phyloP scores from a whole-genome alignment of 768 basidiomycete species.

The Sutorius australiensis region DNA sequence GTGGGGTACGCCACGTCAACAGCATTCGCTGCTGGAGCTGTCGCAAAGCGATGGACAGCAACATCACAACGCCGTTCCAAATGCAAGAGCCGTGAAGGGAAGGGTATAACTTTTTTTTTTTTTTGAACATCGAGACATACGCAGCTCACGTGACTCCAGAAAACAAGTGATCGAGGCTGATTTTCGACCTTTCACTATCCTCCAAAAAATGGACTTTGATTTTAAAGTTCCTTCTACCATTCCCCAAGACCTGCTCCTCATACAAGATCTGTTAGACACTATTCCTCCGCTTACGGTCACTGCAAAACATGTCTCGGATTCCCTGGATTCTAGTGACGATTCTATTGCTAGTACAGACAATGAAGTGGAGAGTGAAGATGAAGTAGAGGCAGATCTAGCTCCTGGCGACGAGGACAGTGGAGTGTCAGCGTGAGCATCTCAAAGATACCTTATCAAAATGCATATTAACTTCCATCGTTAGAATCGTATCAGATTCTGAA shows the following conservation, averaged over 20 bases:
- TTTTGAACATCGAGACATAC: too few species aligned
- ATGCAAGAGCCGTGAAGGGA: background rate
- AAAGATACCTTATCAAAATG: background rate
- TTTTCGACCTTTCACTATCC: background rate
- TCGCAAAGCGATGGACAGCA: constrained; percentile 7
- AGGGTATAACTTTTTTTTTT: too few species aligned
- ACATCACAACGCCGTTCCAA: constrained; percentile 11
- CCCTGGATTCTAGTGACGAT: constrained; percentile 36
- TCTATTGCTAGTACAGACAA: constrained; percentile 50
- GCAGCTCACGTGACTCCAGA: constrained; percentile 23
- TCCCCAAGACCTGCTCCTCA: constrained; percentile 73
- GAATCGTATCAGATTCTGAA: constrained; percentile 33
- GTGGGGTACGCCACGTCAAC: background rate
- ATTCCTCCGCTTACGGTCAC: constrained; percentile 2
- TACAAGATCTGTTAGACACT: constrained; percentile 58
- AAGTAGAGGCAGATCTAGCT: constrained; percentile 64
- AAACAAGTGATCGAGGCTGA: background rate
- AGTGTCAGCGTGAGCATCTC: constrained; percentile 19
- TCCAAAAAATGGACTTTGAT: constrained; percentile 25
- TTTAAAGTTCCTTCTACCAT: constrained; percentile 63
- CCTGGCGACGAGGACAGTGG: constrained; percentile 38
- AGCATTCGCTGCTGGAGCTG: constrained; percentile 1
- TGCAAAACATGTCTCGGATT: background rate
- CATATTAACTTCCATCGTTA: constrained; percentile 23
- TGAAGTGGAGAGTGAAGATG: constrained; percentile 63